phyloP scores from a whole-genome alignment of 495 filamentous ascomycete genomes.

The Penicillium riverlandense region DNA sequence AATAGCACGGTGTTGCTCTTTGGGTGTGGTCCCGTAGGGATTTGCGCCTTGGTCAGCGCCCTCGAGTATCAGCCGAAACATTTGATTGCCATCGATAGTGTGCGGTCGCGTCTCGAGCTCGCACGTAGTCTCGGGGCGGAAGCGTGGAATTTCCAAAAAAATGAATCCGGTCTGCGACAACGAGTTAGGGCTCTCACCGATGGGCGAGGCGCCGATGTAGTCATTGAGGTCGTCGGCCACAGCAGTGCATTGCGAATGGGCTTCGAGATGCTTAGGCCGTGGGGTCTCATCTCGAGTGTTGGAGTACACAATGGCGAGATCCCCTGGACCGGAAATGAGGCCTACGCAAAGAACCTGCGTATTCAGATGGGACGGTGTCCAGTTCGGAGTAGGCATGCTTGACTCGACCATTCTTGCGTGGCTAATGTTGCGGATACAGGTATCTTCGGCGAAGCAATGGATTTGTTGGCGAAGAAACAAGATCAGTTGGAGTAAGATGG shows the following conservation, averaged over 20 bases:
- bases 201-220: constrained; percentile 76
- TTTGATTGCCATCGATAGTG: constrained; percentile 74
- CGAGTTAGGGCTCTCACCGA: constrained; percentile 67
- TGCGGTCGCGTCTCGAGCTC: constrained; percentile 62
- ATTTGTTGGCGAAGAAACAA: constrained; percentile 52
- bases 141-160: constrained; percentile 63
- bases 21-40: constrained; percentile 78
- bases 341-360: constrained; percentile 82
- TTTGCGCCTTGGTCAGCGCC: constrained; percentile 76
- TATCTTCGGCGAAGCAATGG: constrained; percentile 52
- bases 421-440: constrained; percentile 9
- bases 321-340: constrained; percentile 78
- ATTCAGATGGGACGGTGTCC: constrained; percentile 91
- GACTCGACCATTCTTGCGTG: background rate
- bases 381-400: constrained; percentile 39
- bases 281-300: constrained; percentile 73
- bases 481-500: constrained; percentile 20
- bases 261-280: constrained; percentile 81
- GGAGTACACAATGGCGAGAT: constrained; percentile 87
- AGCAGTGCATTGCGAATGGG: constrained; percentile 69
- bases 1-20: constrained; percentile 68
- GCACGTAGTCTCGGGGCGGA: constrained; percentile 71
- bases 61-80: constrained; percentile 65
- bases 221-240: constrained; percentile 81
- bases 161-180: constrained; percentile 46